Evolutionary conservation across 2,329 filamentous ascomycete genomes (phyloP), one percentile per base, ranked within the genome.

Genomic region (Pyricularia pennisetigena): DNA sequence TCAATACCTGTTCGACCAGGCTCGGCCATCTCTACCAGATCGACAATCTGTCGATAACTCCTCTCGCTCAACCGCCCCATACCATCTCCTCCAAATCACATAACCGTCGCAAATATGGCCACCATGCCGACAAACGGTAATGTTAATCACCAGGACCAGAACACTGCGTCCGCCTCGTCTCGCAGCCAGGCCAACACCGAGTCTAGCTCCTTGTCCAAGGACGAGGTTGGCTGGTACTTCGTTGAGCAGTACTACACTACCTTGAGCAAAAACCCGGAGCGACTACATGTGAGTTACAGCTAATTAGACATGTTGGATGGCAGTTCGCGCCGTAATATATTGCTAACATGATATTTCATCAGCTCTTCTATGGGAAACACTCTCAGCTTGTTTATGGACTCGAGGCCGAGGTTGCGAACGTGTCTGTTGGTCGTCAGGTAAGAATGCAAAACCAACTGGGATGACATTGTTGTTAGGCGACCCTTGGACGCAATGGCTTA

Each of bases 201-300:
- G 41, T 49, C 41, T 49, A 81, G 76, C 76, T 83, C 85, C 74
- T 80, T 88, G 59, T 83, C 85, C 74, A 97, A 97, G 83, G 93
- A 97, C 78, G 93, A 98, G 82, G 93, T 99, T 73, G 95, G 93
- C 80, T 99, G 95, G 95, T 98, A 94, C 83, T 99, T 99, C 74
- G 95, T 99, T 69, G 94, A 98, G 86, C 93, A 97, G 81, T 99
- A 97, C 85, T 99, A 99, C 82, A 98, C 92, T 74, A 99, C 93
- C 71, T 83, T 99, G 76, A 97, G 94, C 88, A 94, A 94, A 81
- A 91, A 84, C 72, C 94, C 95, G 26, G 93, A 97, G 77, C 96
- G 95, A 81, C 91, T 99, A 75, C 94, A 93, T 77, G 87, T 90
- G 81, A 75, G 86, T 81, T 49, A 35, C 61, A 63, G 68, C 49